phyloP scores from a whole-genome alignment of 305 asterid species.

The Fraxinus albicans region DNA sequence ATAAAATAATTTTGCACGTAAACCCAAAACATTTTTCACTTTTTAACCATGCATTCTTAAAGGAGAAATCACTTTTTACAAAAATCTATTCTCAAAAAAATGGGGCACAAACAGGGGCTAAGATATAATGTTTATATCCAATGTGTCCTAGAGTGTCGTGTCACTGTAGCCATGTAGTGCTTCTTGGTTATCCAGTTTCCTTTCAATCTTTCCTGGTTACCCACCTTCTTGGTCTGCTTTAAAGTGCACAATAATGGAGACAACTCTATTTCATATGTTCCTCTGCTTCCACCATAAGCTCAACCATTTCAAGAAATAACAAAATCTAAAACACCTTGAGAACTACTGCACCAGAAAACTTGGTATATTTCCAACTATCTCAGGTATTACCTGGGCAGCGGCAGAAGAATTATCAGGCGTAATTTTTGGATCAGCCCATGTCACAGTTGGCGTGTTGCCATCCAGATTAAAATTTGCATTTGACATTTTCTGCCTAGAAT shows the following conservation, averaged over 20 bases:
- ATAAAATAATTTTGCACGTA: neutral
- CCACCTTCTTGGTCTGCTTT: neutral
- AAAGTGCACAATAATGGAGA: neutral
- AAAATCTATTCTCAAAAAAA: neutral
- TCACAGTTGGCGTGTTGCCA: neutral
- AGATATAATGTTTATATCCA: neutral
- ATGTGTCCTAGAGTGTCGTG: neutral
- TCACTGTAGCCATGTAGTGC: neutral
- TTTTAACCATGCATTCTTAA: neutral
- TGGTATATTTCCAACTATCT: neutral
- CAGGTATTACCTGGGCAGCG: neutral
- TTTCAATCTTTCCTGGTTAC: neutral
- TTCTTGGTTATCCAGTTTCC: neutral
- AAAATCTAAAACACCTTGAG: neutral
- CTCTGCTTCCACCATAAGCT: neutral
- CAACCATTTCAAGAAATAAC: neutral
- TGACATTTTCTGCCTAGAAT: conserved; percentile 73
- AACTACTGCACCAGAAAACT: neutral
- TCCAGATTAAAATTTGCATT: neutral
- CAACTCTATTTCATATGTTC: neutral
- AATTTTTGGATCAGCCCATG: neutral
- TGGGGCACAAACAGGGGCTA: neutral
- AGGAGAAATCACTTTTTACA: neutral
- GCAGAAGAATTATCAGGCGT: neutral
- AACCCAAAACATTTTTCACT: neutral